Evolutionary conservation across 73 alveolate species (phyloP).

Genomic region (Stentor coeruleus): DNA sequence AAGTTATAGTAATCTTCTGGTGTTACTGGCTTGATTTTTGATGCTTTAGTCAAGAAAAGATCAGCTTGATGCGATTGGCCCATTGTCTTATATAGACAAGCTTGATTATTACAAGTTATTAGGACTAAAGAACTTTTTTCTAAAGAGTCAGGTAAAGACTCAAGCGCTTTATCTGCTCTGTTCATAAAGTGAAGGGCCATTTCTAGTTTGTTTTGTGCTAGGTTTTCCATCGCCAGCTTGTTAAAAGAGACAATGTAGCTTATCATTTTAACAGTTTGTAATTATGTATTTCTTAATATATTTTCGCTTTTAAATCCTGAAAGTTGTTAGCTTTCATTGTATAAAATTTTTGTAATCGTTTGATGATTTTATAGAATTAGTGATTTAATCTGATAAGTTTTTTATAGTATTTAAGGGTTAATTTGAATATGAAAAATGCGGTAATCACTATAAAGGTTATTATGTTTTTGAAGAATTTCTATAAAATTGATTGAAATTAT

Average conservation of each 20-base stretch:
- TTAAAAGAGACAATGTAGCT: neutral
- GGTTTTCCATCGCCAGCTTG: constrained; percentile 1
- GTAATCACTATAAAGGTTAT: no score
- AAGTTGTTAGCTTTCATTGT: no score
- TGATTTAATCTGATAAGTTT: no score
- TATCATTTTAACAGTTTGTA: neutral
- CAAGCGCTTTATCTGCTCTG: neutral
- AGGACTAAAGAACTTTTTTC: neutral
- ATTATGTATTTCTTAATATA: no score
- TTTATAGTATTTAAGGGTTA: no score
- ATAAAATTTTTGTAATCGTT: no score
- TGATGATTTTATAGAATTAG: no score
- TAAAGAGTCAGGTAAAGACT: neutral
- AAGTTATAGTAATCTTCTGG: neutral
- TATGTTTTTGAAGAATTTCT: no score
- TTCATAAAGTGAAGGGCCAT: neutral
- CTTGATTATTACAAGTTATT: neutral
- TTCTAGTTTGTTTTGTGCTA: neutral
- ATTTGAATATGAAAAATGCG: no score
- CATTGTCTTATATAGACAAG: neutral
- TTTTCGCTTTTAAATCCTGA: no score
- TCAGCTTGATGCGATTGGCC: neutral
- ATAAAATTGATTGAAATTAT: no score
- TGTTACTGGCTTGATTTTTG: neutral
- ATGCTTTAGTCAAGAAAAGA: neutral